Conservation (phyloP, 371 early-diverging fungal genomes). For the Basidiobolus meristosporus region DNA sequence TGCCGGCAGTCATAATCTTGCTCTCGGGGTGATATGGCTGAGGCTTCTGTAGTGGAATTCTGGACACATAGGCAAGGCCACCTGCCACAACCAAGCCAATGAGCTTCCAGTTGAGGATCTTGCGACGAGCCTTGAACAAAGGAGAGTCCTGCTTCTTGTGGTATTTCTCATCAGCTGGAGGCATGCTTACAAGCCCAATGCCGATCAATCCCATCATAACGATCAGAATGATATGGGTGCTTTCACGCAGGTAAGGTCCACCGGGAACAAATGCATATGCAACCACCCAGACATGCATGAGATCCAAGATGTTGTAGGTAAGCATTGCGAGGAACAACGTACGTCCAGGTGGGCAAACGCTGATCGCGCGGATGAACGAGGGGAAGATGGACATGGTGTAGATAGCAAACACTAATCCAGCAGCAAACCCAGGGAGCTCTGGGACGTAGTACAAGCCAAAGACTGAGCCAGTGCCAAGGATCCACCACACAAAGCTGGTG, state of each 20-base stretch:
- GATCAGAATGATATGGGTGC: slow-evolving; percentile 42
- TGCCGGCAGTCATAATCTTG: slow-evolving; percentile 50
- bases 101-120: slow-evolving; percentile 4
- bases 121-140: slow-evolving; percentile 3
- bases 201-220: slow-evolving; percentile 23
- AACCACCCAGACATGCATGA: slow-evolving; percentile 62
- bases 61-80: slow-evolving; percentile 4
- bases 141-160: slow-evolving; percentile 5
- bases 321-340: slow-evolving; percentile 37
- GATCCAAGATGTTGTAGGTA: slow-evolving; percentile 40
- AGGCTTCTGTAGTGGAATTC: slow-evolving; percentile 16
- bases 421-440: slow-evolving; percentile 40
- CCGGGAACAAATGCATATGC: slow-evolving; percentile 77
- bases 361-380: slow-evolving; percentile 25
- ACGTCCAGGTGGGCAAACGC: slow-evolving; percentile 39
- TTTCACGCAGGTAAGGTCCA: slow-evolving; percentile 51
- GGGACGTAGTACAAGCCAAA: slow-evolving; percentile 28
- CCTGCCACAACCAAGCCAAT: slow-evolving; percentile 6
- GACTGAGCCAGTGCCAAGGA: slow-evolving; percentile 23
- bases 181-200: slow-evolving; percentile 16
- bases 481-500: slow-evolving; percentile 36
- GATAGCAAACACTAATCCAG: slow-evolving; percentile 38
- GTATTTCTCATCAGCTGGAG: slow-evolving; percentile 10
- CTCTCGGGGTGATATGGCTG: slow-evolving; percentile 35
- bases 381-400: slow-evolving; percentile 39